Evolutionary conservation across 495 filamentous ascomycete species (phyloP), one percentile per base, ranked within the genome.

Genomic region (Penicillium angulare): DNA sequence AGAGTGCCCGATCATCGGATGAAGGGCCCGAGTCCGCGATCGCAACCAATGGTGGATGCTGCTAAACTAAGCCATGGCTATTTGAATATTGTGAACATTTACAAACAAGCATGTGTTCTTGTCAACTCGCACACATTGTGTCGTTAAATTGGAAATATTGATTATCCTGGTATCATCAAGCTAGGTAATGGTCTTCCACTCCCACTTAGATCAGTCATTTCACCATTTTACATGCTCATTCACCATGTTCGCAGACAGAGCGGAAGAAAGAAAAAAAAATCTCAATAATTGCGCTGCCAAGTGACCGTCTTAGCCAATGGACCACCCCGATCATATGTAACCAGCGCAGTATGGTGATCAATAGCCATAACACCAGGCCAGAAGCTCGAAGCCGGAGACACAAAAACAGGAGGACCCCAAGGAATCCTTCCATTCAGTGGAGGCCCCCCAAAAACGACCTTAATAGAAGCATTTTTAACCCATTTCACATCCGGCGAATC

Each of bases 281-380:
- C n/a, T n/a, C n/a, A n/a, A n/a, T n/a, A n/a, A n/a, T n/a, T n/a
- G 22, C 39, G 26, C n/a, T 66, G 45, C 61, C 70, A 61, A 5
- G 57, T 62, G 31, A 76, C 61, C 2, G 63, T 63, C 53, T 67
- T 69, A 1, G 54, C 65, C 21, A 65, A 61, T 0, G 72, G 72
- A 0, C 74, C 74, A 0, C 64, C 60, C 9, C 68, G 68, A 24
- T 77, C 74, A 57, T 73, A 75, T 24, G 68, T 69, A 17, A 60
- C 74, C 48, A 77, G 43, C 20, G 71, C 52, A 0, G 56, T 73
- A 8, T 66, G 52, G 8, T 61, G 55, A 56, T 74, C 71, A 6
- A 74, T 27, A 0, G 69, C 59, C 57, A 72, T 60, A 3, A 77
- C 62, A 4, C 74, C 74, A 20, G 74, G 74, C 74, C 74, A 77